Conservation (phyloP, 2,329 filamentous ascomycete genomes). For the Cephalotrichum gorgonifer region DNA sequence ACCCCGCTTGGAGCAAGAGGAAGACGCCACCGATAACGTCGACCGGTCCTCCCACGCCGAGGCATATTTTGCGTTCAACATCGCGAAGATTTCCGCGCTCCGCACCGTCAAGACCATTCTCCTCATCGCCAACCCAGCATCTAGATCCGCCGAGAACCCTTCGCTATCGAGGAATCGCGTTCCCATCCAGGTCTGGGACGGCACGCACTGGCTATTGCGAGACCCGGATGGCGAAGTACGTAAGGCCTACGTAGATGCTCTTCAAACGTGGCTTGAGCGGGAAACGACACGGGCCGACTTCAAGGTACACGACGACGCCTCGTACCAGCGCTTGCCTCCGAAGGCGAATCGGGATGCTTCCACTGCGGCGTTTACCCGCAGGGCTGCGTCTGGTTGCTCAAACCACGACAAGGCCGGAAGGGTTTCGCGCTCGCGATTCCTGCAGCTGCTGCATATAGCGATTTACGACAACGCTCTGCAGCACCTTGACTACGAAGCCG, state of each 20-base stretch:
- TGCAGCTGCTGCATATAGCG: slow-evolving; percentile 73
- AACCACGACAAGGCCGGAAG: slow-evolving; percentile 43
- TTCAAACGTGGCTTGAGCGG: slow-evolving; percentile 75
- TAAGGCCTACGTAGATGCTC: slow-evolving; percentile 73
- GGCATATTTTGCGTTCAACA: slow-evolving; percentile 40
- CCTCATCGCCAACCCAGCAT: slow-evolving; percentile 63
- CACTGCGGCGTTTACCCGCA: slow-evolving; percentile 32
- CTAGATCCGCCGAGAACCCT: slow-evolving; percentile 45
- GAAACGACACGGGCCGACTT: slow-evolving; percentile 63
- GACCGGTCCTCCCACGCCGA: slow-evolving; percentile 33
- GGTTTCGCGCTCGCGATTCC: slow-evolving; percentile 55
- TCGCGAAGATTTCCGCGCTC: slow-evolving; percentile 56
- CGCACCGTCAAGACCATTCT: slow-evolving; percentile 75
- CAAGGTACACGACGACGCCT: slow-evolving; percentile 45
- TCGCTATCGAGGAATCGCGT: slow-evolving; percentile 65
- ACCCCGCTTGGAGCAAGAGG: slow-evolving; percentile 35
- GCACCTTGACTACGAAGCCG: slow-evolving; percentile 58
- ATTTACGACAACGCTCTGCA: slow-evolving; percentile 84
- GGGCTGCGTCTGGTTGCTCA: slow-evolving; percentile 60
- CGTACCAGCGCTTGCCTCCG: slow-evolving; percentile 30
- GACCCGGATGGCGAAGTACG: slow-evolving; percentile 71
- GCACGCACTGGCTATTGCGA: slow-evolving; percentile 85
- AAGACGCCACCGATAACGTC: slow-evolving; percentile 28
- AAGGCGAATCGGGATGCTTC: slow-evolving; percentile 30
- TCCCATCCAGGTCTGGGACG: slow-evolving; percentile 81